These are phyloP conservation scores for Rhizopus sp. DNA, from an alignment of 371 early-diverging fungal genomes.

Conservation along the genomic window DNA sequence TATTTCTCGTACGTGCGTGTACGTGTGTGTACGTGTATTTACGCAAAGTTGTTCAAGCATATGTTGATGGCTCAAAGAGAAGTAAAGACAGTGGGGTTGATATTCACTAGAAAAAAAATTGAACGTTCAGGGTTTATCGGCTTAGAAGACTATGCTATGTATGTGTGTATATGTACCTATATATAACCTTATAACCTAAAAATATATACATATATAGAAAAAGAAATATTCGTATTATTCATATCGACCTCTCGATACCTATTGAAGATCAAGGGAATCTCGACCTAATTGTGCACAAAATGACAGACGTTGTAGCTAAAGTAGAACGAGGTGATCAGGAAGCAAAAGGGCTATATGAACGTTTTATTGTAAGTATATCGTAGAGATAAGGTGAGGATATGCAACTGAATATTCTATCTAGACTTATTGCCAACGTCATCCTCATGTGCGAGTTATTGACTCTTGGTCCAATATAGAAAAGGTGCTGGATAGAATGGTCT, in stretches of 20 bases:
- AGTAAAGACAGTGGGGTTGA: conserved; percentile 41
- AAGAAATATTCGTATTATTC: conserved; percentile 33
- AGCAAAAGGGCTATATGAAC: conserved; percentile 26
- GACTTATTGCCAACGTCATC: conserved; percentile 34
- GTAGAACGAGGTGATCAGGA: conserved; percentile 35
- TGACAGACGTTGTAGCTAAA: conserved; percentile 45
- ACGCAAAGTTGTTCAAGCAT: neutral
- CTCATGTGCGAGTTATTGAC: conserved; percentile 37
- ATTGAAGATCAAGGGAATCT: conserved; percentile 36
- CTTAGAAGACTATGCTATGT: conserved; percentile 44
- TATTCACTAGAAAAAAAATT: conserved; percentile 44
- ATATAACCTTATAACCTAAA: neutral
- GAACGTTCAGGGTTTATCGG: conserved; percentile 44
- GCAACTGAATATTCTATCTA: conserved; percentile 4
- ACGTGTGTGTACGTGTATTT: neutral
- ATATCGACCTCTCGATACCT: conserved; percentile 40
- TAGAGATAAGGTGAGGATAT: neutral
- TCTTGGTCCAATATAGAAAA: conserved; percentile 40
- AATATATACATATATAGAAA: conserved; percentile 24
- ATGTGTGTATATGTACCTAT: conserved; percentile 2
- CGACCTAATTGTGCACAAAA: conserved; percentile 53
- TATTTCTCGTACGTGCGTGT: neutral
- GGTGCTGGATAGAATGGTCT: conserved; percentile 35
- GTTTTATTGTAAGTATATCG: conserved; percentile 31
- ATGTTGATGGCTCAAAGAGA: conserved; percentile 12